Evolutionary conservation across 495 filamentous ascomycete genomes (phyloP), one percentile per base, ranked within the genome.

Genomic region (Aspergillus steynii): DNA sequence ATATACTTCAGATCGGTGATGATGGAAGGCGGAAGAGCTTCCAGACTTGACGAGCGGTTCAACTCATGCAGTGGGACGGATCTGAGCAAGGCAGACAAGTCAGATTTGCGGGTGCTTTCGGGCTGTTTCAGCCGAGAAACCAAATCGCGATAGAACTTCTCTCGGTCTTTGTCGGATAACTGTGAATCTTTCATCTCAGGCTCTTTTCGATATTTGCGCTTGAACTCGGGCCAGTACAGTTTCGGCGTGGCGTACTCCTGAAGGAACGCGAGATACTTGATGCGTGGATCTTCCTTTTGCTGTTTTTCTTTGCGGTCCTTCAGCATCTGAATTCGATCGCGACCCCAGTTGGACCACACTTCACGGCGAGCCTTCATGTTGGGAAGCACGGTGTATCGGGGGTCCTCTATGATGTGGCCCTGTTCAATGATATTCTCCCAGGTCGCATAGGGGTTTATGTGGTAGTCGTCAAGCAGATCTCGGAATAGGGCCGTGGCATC

Each of bases 221-320:
- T 91, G 72, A 99, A 99, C 69, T 99, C 95, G 0, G 90, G 87
- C 95, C 95, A 99, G 74, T 96, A 99, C 10, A 98, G 78, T 75
- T 97, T 97, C 1, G 90, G 88, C 0, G 88, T 94, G 1, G 92
- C 92, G 58, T 89, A 79, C 61, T 88, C 85, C 59, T 93, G 85
- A 26, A 99, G 78, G 63, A 99, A 92, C 0, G 83, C 85, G 61
- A 97, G 74, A 71, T 93, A 99, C 29, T 89, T 85, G 60, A 97
- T 91, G 27, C 84, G 80, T 7, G 95, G 96, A 64, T 99, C 92
- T 56, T 86, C 84, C 77, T 92, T 94, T 69, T 90, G 89, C 63
- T 91, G 84, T 51, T 86, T 88, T 58, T 86, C 87, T 49, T 90
- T 89, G 66, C 83, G 84, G 56, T 88, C 88, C 65, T 86, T 89